Evolutionary conservation across 2,329 filamentous ascomycete genomes (phyloP).

Genomic region (Talaromyces pinophilus): DNA sequence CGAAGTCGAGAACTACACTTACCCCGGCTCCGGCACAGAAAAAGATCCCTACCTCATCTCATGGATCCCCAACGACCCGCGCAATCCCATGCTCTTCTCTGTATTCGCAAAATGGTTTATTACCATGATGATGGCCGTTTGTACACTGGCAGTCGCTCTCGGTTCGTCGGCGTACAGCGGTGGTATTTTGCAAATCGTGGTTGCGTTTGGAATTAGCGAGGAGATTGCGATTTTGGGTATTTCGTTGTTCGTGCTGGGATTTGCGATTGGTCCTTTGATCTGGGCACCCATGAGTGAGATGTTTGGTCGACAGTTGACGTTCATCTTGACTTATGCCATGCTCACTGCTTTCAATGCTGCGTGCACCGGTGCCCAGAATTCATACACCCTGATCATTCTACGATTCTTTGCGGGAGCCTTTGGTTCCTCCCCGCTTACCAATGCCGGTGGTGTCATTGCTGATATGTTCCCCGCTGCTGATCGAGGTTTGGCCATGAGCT

Average conservation of each 20-base stretch:
- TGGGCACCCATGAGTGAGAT: slow-evolving; percentile 47
- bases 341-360: slow-evolving; percentile 65
- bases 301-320: slow-evolving; percentile 41
- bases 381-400: slow-evolving; percentile 63
- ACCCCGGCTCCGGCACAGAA: slow-evolving; percentile 44
- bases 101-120: slow-evolving; percentile 43
- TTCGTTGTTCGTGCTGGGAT: slow-evolving; percentile 50
- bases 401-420: slow-evolving; percentile 67
- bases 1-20: slow-evolving; percentile 36
- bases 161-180: slow-evolving; percentile 48
- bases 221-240: slow-evolving; percentile 47
- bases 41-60: slow-evolving; percentile 47
- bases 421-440: slow-evolving; percentile 63
- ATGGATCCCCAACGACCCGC: slow-evolving; percentile 46
- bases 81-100: slow-evolving; percentile 44
- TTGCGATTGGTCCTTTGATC: slow-evolving; percentile 49
- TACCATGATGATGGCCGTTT: slow-evolving; percentile 41
- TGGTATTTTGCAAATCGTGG: slow-evolving; percentile 39
- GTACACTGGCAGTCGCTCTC: slow-evolving; percentile 46
- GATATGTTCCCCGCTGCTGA: slow-evolving; percentile 60
- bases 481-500: slow-evolving; percentile 59
- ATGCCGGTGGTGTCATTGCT: slow-evolving; percentile 63
- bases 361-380: slow-evolving; percentile 58
- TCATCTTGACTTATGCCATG: slow-evolving; percentile 36
- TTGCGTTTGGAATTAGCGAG: slow-evolving; percentile 37